Base-by-base conservation (phyloP, 129 eudicot species). In the Gnaphalium uliginosum region DNA sequence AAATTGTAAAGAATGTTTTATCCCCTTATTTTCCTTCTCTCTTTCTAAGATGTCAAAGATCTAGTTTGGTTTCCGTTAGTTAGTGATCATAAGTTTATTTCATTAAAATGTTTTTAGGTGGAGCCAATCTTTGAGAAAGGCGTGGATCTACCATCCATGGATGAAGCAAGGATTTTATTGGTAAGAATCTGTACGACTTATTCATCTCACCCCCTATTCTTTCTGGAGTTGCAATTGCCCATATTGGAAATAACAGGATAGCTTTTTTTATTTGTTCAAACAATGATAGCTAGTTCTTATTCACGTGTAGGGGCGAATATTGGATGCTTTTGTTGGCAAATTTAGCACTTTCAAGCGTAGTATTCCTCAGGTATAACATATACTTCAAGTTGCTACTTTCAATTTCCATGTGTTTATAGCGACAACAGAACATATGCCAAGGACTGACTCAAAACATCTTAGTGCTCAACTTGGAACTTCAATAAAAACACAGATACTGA, bases 91-190 rank as follows among this genome's bases (percentile, higher is more conserved):
- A 9, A 43, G 50, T 43, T 43, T 9, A 43, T 43, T 0, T 11
- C 4, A 41, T 2, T 41, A 41, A 41, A 9, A 59, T 54, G 26
- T 65, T 73, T 74, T 58, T 67, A 94, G 98, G 98, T 95, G 83
- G 99, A 95, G 65, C 99, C 97, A 8, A 95, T 95, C 72, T 95
- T 89, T 84, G 99, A 95, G 85, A 95, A 91, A 86, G 99, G 99
- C 21, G 76, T 83, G n/a, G 97, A 95, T 77, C 89, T 84, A 81
- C 82, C 85, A 76, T 89, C 99, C 46, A 95, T 91, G 99, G 99
- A 95, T 86, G 99, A 91, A 84, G 94, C 97, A 60, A 85, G 99
- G 64, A 80, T 89, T 74, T 87, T 95, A 61, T 76, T 95, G 94
- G 99, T 92, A 81, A 67, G 81, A 65, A 48, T 62, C 77, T 75